Conservation (phyloP, 805 yeast genomes). For the Torulaspora gathmanii region DNA sequence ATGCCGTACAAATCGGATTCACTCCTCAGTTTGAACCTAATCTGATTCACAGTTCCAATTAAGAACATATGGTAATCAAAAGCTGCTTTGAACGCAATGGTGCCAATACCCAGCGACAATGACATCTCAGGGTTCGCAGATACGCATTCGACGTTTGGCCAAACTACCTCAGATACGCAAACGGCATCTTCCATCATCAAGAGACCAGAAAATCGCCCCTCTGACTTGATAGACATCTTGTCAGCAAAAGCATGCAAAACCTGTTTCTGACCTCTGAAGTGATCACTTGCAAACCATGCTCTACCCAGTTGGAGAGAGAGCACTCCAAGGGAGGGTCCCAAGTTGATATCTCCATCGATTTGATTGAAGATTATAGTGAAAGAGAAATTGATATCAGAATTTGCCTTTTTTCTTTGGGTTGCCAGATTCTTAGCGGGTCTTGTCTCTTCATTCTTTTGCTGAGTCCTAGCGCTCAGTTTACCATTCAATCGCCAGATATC, state of each 20-base stretch:
- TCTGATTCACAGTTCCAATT: slow-evolving; percentile 48
- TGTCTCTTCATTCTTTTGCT: slow-evolving; percentile 5
- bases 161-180: slow-evolving; percentile 62
- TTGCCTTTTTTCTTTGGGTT: slow-evolving; percentile 46
- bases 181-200: slow-evolving; percentile 47
- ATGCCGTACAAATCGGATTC: slow-evolving; percentile 48
- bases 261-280: slow-evolving; percentile 66
- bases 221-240: slow-evolving; percentile 46
- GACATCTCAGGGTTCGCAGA: slow-evolving; percentile 63
- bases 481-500: slow-evolving; percentile 74
- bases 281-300: slow-evolving; percentile 66
- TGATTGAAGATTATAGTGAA: slow-evolving; percentile 53
- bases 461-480: slow-evolving; percentile 21
- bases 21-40: slow-evolving; percentile 59
- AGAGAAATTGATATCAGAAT: slow-evolving; percentile 70
- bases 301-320: slow-evolving; percentile 50
- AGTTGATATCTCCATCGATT: slow-evolving; percentile 55
- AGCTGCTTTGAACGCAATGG: slow-evolving; percentile 55
- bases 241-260: slow-evolving; percentile 59
- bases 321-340: slow-evolving; percentile 81
- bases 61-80: slow-evolving; percentile 85
- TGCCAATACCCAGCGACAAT: slow-evolving; percentile 51
- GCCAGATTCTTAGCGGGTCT: slow-evolving; percentile 3
- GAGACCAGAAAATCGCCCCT: slow-evolving; percentile 78
- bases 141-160: slow-evolving; percentile 50